Conservation (phyloP, 257 asterid species). For the Forsythia suspensa region DNA sequence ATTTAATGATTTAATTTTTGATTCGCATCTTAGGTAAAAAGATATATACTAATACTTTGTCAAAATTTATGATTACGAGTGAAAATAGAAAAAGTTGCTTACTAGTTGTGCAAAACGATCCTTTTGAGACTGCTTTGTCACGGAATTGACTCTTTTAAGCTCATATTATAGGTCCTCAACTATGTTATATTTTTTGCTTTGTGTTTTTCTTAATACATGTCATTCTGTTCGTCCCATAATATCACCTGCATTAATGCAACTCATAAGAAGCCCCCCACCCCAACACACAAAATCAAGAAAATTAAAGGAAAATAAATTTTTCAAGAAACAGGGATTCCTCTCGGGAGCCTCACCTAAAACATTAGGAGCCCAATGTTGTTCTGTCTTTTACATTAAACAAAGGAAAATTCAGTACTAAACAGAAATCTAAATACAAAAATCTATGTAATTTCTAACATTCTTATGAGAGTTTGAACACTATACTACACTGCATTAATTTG, state of each 20-base stretch:
- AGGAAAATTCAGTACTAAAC: slow-evolving; percentile 11
- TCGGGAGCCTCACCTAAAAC: slow-evolving; percentile 7
- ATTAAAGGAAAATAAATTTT: no score
- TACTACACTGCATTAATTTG: background rate
- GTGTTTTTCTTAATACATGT: slow-evolving; percentile 1
- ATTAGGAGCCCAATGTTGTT: slow-evolving; percentile 46
- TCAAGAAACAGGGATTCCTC: no score
- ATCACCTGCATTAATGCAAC: slow-evolving; percentile 29
- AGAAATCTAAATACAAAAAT: slow-evolving; percentile 17
- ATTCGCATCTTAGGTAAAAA: no score
- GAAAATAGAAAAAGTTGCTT: no score
- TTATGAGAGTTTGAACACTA: background rate
- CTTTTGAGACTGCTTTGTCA: no score
- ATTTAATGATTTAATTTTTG: no score
- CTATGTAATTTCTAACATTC: slow-evolving; percentile 27
- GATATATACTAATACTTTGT: no score
- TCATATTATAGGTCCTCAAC: no score
- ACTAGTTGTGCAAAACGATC: no score
- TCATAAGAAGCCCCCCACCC: background rate
- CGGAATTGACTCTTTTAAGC: no score
- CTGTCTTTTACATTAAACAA: slow-evolving; percentile 26
- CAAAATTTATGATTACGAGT: no score
- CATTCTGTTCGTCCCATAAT: slow-evolving; percentile 30
- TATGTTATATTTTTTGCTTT: background rate
- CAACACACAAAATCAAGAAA: background rate